Evolutionary conservation across 441 rosid species (phyloP).

Genomic region (Iberis amara): DNA sequence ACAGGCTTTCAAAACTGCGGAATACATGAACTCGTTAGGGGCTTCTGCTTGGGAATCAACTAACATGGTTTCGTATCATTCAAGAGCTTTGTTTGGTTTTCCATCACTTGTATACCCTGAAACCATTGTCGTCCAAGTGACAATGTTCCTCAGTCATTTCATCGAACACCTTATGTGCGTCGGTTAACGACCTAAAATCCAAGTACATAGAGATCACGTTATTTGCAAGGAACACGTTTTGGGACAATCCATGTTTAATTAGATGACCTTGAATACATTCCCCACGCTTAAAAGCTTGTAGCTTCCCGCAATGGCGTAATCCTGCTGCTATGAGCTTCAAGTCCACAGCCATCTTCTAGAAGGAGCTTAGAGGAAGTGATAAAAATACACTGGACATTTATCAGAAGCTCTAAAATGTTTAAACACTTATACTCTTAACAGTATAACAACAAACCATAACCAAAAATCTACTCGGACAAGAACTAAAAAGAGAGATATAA

Average conservation of each 20-base stretch:
- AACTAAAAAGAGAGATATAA: too few relatives aligned
- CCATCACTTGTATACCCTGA: slow-evolving; percentile 39
- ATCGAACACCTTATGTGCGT: slow-evolving; percentile 50
- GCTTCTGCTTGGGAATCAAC: slow-evolving; percentile 27
- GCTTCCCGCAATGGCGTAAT: slow-evolving; percentile 50
- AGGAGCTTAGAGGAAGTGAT: too few relatives aligned
- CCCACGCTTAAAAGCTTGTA: slow-evolving; percentile 40
- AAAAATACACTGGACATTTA: too few relatives aligned
- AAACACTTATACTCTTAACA: too few relatives aligned
- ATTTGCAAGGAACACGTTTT: slow-evolving; percentile 40
- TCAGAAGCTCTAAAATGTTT: too few relatives aligned
- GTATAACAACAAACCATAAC: too few relatives aligned
- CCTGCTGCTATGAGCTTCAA: slow-evolving; percentile 38
- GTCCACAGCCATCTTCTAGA: slow-evolving; percentile 34
- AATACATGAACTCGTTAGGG: slow-evolving; percentile 57
- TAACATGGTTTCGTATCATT: slow-evolving; percentile 39
- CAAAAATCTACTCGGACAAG: too few relatives aligned
- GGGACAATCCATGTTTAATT: slow-evolving; percentile 40
- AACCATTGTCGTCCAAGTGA: slow-evolving; percentile 61
- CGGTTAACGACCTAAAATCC: slow-evolving; percentile 26
- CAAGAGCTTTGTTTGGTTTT: slow-evolving; percentile 40
- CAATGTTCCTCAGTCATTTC: slow-evolving; percentile 54
- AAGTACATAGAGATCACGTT: slow-evolving; percentile 44
- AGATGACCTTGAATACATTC: slow-evolving; percentile 41
- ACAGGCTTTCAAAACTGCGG: slow-evolving; percentile 55